Base-by-base conservation (phyloP, 805 yeast genomes). In the Candida khao-thaluensis region DNA sequence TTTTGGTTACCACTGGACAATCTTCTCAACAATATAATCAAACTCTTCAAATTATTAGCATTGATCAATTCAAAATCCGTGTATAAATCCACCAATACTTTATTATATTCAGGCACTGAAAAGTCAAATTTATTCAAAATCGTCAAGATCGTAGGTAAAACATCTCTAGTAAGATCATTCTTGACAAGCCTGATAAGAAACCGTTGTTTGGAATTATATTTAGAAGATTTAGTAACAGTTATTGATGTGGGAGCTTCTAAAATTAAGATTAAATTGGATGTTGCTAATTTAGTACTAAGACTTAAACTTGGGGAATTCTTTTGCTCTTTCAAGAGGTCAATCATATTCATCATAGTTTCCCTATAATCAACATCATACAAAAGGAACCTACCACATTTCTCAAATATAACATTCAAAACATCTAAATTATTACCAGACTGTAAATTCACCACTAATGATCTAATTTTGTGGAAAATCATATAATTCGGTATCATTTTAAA, bases 401-500 rank as follows among this genome's bases (percentile, higher is more conserved):
- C 95, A 51, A 87, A 82, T 30, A 87, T 62, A n/a, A 81, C 71
- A 7, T 79, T 69, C 40, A 89, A 60, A 6, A 82, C 74, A 49
- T 85, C 95, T 42, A 85, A 72, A 54, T 83, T 85, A 44, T 74
- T 73, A 7, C 79, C 71, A 0, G 72, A 66, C 5, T 72, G 66
- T 14, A 72, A 52, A 37, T 74, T 73, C 39, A 77, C 51, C 2
- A 84, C 74, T 47, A 86, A 62, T 1, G 72, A 62, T 50, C 87
- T 70, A 33, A 89, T 71, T 53, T 82, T 84, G 57, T 88, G 90
- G 54, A 87, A 83, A 9, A 82, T 67, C 42, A 82, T 70, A 57
- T 79, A 81, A n/a, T 71, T 64, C 0, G 95, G 91, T 11, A 88
- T 68, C 44, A 88, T 58, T 48, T 75, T 78, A 56, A 89, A 89